phyloP scores from a whole-genome alignment of 495 filamentous ascomycete species.

The Tuber aestivum region DNA sequence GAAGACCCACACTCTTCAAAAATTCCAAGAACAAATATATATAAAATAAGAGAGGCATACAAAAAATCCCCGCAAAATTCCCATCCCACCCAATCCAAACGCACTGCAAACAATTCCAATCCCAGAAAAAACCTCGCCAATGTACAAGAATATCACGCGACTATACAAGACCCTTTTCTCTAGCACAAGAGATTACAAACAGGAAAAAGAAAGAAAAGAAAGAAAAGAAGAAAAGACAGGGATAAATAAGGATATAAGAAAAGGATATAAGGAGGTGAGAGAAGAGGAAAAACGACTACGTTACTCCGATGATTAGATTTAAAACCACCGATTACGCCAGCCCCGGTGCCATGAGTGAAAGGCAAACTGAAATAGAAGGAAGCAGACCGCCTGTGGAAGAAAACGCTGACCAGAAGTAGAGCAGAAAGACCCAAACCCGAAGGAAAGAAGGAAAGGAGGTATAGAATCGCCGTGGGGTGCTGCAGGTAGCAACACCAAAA shows the following conservation, averaged over 20 bases:
- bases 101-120: not conserved
- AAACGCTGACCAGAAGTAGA: not conserved
- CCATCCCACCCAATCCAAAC: constrained; percentile 2
- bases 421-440: not conserved
- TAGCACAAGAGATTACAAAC: not conserved
- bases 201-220: no score
- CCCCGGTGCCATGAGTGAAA: not conserved
- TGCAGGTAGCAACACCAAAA: not conserved
- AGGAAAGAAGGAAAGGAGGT: not conserved
- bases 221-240: not conserved
- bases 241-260: not conserved
- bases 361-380: not conserved
- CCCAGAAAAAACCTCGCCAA: not conserved
- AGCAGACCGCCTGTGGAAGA: not conserved
- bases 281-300: not conserved
- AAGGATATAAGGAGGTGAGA: constrained; percentile 1
- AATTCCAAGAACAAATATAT: not conserved
- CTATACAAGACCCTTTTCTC: constrained; percentile 6
- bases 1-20: not conserved
- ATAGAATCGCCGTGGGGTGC: not conserved
- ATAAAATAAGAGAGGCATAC: not conserved
- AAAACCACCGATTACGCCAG: constrained; percentile 5
- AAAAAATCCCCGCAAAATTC: not conserved
- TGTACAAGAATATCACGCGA: constrained; percentile 1
- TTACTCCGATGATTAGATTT: not conserved